These are phyloP conservation scores for Xylaria longipes DNA, from an alignment of 495 filamentous ascomycete genomes.

Conservation along the genomic window DNA sequence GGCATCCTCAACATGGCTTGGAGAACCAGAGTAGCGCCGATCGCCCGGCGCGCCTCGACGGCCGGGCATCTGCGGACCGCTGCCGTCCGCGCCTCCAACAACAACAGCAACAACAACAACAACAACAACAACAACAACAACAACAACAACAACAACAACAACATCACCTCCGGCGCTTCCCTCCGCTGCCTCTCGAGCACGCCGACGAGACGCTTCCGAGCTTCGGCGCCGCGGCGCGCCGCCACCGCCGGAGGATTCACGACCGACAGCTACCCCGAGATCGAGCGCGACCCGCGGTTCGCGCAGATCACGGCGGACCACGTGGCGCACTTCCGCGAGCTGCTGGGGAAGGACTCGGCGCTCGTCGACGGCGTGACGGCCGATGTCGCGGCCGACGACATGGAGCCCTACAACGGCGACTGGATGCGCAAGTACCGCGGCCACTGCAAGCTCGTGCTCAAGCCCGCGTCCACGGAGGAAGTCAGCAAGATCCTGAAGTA, in stretches of 20 bases:
- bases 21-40: constrained; percentile 36
- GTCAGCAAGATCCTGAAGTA: constrained; percentile 88
- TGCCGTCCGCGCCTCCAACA: neutral
- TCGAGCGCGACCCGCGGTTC: constrained; percentile 80
- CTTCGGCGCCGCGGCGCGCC: constrained; percentile 46
- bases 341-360: constrained; percentile 79
- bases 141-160: neutral
- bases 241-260: constrained; percentile 68
- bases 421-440: constrained; percentile 99
- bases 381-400: constrained; percentile 71
- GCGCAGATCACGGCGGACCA: constrained; percentile 73
- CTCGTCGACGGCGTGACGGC: constrained; percentile 80
- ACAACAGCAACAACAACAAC: neutral
- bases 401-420: constrained; percentile 93
- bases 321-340: constrained; percentile 76
- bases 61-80: constrained; percentile 28
- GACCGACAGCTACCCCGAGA: constrained; percentile 80
- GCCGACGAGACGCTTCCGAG: constrained; percentile 38
- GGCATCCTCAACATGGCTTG: constrained; percentile 34
- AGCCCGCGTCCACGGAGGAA: constrained; percentile 80
- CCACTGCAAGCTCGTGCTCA: constrained; percentile 84
- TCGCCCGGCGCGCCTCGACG: constrained; percentile 32
- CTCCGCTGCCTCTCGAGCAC: constrained; percentile 46
- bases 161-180: constrained; percentile 1
- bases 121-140: neutral